Evolutionary conservation across 768 basidiomycete species (phyloP).

Genomic region (Mycena polygramma): DNA sequence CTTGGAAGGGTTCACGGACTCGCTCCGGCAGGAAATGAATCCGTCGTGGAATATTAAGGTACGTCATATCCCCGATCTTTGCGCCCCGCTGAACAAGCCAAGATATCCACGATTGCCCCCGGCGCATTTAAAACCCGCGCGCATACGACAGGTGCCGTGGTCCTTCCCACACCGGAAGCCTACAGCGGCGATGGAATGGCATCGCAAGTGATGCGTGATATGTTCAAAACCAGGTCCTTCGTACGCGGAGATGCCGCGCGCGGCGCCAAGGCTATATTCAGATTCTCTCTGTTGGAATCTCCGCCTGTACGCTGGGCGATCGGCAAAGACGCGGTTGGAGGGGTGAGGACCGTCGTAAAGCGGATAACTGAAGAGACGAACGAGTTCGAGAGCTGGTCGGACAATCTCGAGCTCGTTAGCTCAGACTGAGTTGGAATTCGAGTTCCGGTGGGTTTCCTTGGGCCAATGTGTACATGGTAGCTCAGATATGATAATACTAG

Average conservation of each 20-base stretch:
- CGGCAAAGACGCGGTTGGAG: constrained; percentile 19
- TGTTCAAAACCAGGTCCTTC: constrained; percentile 18
- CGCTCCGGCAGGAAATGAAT: constrained; percentile 18
- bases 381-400: constrained; percentile 32
- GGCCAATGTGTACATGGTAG: too few species aligned
- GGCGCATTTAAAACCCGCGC: constrained; percentile 28
- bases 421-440: constrained; percentile 1
- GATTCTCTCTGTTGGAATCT: constrained; percentile 20
- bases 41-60: constrained; percentile 34
- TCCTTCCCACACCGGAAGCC: constrained; percentile 3
- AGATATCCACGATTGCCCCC: constrained; percentile 28
- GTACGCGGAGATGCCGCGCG: constrained; percentile 21
- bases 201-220: constrained; percentile 11
- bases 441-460: too few species aligned
- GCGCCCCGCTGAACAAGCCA: not conserved
- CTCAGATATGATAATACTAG: too few species aligned
- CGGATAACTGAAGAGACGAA: constrained; percentile 10
- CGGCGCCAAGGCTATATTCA: constrained; percentile 11
- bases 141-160: constrained; percentile 8
- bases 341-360: constrained; percentile 2
- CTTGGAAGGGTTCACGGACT: constrained; percentile 27
- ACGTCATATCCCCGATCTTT: too few species aligned
- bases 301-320: constrained; percentile 28
- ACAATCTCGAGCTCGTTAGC: constrained; percentile 14
- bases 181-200: constrained; percentile 4